Evolutionary conservation across 345 rosid species (phyloP).

Genomic region (Microcos paniculata): DNA sequence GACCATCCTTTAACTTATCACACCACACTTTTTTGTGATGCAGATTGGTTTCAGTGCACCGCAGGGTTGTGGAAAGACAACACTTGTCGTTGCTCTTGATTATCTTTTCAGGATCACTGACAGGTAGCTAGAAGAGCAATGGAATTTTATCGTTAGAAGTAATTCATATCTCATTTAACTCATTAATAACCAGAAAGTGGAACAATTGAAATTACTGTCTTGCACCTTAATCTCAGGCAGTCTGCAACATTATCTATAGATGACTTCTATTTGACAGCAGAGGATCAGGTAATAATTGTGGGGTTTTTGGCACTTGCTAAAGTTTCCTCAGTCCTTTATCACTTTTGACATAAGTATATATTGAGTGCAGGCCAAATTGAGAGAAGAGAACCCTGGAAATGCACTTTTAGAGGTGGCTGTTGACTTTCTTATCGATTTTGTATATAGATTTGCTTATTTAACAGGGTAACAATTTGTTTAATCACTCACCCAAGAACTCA

Average conservation of each 20-base stretch:
- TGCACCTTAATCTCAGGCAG: slow-evolving; percentile 49
- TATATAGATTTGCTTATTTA: not conserved
- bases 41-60: slow-evolving; percentile 99
- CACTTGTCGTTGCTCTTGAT: slow-evolving; percentile 93
- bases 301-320: slow-evolving; percentile 10
- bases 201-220: not conserved
- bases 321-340: slow-evolving; percentile 11
- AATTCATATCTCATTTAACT: slow-evolving; percentile 10
- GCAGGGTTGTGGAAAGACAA: slow-evolving; percentile 98
- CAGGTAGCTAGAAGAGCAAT: slow-evolving; percentile 48
- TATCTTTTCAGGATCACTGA: slow-evolving; percentile 72
- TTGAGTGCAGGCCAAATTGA: slow-evolving; percentile 63
- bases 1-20: slow-evolving; percentile 8
- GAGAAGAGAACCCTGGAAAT: slow-evolving; percentile 76
- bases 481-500: slow-evolving; percentile 6
- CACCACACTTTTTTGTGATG: slow-evolving; percentile 15
- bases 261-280: slow-evolving; percentile 89
- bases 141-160: slow-evolving; percentile 5
- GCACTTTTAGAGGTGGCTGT: slow-evolving; percentile 71
- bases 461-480: not conserved
- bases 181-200: not conserved
- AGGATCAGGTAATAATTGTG: slow-evolving; percentile 63
- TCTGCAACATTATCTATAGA: slow-evolving; percentile 86
- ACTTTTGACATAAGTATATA: slow-evolving; percentile 15
- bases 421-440: not conserved